phyloP scores from a whole-genome alignment of 441 rosid species.

The Macaranga tanarius region DNA sequence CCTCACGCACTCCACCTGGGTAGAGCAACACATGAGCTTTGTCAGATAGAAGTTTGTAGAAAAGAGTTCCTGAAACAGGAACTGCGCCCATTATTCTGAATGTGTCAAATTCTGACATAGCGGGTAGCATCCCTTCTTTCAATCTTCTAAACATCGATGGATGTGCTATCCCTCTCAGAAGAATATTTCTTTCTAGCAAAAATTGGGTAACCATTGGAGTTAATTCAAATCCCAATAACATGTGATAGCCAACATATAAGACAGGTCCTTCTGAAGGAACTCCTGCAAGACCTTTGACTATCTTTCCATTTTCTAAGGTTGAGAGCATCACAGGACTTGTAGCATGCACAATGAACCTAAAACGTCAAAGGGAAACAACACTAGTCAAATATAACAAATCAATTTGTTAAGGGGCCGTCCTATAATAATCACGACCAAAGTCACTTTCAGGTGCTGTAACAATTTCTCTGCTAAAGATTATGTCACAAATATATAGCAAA shows the following conservation, averaged over 20 bases:
- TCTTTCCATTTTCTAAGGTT: constrained; percentile 66
- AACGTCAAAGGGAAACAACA: constrained; percentile 15
- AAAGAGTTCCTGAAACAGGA: constrained; percentile 67
- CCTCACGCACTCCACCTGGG: constrained; percentile 94
- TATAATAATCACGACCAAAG: neutral
- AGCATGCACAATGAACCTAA: constrained; percentile 44
- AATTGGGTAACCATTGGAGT: constrained; percentile 48
- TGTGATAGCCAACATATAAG: constrained; percentile 74
- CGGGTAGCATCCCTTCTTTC: constrained; percentile 48
- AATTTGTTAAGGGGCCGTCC: neutral
- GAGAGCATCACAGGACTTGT: constrained; percentile 77
- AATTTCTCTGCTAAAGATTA: constrained; percentile 1
- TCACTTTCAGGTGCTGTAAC: neutral
- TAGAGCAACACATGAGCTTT: constrained; percentile 71
- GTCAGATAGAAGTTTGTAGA: constrained; percentile 71
- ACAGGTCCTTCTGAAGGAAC: constrained; percentile 87
- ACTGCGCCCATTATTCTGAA: constrained; percentile 72
- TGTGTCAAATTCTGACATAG: constrained; percentile 42
- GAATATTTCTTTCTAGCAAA: constrained; percentile 58
- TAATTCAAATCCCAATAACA: constrained; percentile 70
- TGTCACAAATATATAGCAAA: neutral
- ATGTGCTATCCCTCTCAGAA: constrained; percentile 77
- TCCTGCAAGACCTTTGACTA: constrained; percentile 77
- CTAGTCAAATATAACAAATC: constrained; percentile 1
- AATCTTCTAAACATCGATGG: constrained; percentile 53